Evolutionary conservation across 192 early-diverging fungal genomes (phyloP).

Genomic region (Borealophlyctis nickersoniae): DNA sequence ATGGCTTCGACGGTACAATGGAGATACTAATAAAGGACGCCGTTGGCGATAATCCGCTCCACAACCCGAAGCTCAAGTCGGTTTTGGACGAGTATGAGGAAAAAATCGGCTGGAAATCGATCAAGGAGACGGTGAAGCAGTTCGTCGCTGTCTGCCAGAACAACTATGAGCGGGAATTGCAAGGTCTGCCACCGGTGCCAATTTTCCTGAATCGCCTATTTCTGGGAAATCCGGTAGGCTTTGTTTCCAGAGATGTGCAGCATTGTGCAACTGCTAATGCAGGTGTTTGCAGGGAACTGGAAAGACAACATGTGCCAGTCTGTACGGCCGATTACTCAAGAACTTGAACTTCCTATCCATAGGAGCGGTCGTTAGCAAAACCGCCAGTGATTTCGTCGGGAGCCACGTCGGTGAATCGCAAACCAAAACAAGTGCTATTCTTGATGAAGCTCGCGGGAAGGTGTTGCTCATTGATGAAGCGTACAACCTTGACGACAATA

Average conservation of each 20-base stretch:
- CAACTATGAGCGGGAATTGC: slow-evolving; percentile 35
- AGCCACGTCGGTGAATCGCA: slow-evolving; percentile 28
- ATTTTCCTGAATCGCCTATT: slow-evolving; percentile 31
- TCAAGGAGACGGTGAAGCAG: slow-evolving; percentile 30
- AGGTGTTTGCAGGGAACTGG: slow-evolving; percentile 17
- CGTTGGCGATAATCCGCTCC: slow-evolving; percentile 29
- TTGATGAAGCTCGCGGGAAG: slow-evolving; percentile 29
- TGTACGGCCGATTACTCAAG: slow-evolving; percentile 29
- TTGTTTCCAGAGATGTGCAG: slow-evolving; percentile 1
- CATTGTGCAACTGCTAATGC: neutral
- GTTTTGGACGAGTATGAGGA: slow-evolving; percentile 28
- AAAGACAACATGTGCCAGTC: slow-evolving; percentile 25
- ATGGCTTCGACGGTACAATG: slow-evolving; percentile 21
- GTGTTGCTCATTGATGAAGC: slow-evolving; percentile 36
- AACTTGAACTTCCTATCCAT: slow-evolving; percentile 27
- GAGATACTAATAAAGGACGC: slow-evolving; percentile 19
- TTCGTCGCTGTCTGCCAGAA: slow-evolving; percentile 29
- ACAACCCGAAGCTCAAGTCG: slow-evolving; percentile 28
- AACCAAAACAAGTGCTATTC: slow-evolving; percentile 24
- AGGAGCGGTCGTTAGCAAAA: slow-evolving; percentile 22
- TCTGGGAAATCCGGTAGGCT: slow-evolving; percentile 29
- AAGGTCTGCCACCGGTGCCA: slow-evolving; percentile 20
- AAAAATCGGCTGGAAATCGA: slow-evolving; percentile 30
- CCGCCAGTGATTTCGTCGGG: slow-evolving; percentile 30
- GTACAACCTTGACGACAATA: slow-evolving; percentile 29